Evolutionary conservation across 2,329 filamentous ascomycete species (phyloP), one percentile per base, ranked within the genome.

Genomic region (Verticillium nubilum): DNA sequence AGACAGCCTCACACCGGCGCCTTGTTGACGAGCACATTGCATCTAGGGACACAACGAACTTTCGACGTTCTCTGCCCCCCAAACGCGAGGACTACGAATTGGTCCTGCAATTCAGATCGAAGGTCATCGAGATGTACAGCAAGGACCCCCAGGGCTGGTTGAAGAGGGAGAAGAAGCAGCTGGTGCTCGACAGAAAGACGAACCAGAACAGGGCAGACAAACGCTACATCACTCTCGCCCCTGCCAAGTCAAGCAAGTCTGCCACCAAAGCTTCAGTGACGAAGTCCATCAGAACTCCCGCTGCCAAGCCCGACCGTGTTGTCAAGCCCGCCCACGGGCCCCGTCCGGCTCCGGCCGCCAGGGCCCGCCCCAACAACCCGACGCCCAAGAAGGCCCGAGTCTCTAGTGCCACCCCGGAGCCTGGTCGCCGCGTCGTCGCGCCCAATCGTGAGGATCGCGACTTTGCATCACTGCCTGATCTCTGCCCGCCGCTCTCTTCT

Each of bases 391-490:
- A 58, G 31, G 54, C 47, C 55, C 72, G 73, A 52, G 67, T 75
- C 28, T 65, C 76, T 57, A 80, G 78, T 67, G 70, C 74, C 26
- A 81, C 79, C 6, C 80, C 81, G 5, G 80, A 84, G 64, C 78
- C 80, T 2, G 67, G 79, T 64, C 77, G 79, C 52, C 72, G 86
- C 67, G 74, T 77, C 54, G 74, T 84, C 23, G 85, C 86, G 27
- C 84, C 86, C 19, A 92, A 87, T 67, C 83, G 90, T 33, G 91
- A 95, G 71, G 91, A 96, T 70, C 91, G 90, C 70, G 89, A 96
- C 72, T 96, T 91, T 73, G 78, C 82, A 53, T 78, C 85, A 3
- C 79, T 96, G 31, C 81, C 83, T 5, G 86, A 97, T 72, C 90
- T 83, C 71, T 91, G 86, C 57, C 92, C 92, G 52, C 86, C 89